Percentiles rank a stretch among this genome's conserved stretches.
These are phyloP conservation scores for Dacryopinax spathularia DNA, from an alignment of 768 basidiomycete genomes.

Conservation along the genomic window DNA sequence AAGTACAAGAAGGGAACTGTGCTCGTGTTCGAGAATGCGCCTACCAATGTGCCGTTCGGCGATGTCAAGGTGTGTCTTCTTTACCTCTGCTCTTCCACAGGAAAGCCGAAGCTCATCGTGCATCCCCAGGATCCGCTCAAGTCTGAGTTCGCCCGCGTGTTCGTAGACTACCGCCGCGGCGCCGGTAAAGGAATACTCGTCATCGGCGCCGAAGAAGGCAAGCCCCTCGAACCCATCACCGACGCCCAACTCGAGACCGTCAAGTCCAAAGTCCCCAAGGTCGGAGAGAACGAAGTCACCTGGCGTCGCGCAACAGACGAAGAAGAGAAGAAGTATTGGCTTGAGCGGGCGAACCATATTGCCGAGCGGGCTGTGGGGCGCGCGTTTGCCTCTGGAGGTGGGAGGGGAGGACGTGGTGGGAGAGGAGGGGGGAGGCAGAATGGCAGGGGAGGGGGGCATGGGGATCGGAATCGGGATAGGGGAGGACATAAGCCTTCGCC, in stretches of 20 bases:
- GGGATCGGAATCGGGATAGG: constrained; percentile 2
- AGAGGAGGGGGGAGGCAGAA: constrained; percentile 12
- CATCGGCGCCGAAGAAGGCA: constrained; percentile 26
- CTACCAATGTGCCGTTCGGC: constrained; percentile 45
- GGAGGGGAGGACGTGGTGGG: constrained; percentile 12
- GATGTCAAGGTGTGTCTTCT: constrained; percentile 36
- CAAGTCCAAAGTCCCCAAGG: constrained; percentile 23
- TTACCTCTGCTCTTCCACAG: constrained; percentile 5
- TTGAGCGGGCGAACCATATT: constrained; percentile 16
- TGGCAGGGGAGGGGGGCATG: constrained; percentile 8
- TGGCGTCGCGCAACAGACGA: constrained; percentile 31
- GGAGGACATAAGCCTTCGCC: too few species aligned
- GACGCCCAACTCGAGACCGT: constrained; percentile 58
- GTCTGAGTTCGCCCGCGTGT: constrained; percentile 35
- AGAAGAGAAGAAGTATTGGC: constrained; percentile 16
- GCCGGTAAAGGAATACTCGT: constrained; percentile 36
- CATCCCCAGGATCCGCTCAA: constrained; percentile 36
- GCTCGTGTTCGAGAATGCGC: constrained; percentile 44
- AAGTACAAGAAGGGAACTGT: constrained; percentile 39
- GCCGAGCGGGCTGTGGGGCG: constrained; percentile 14
- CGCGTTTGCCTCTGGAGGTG: constrained; percentile 11
- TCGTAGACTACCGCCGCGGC: constrained; percentile 35
- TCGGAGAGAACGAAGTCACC: constrained; percentile 38
- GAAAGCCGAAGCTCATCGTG: too few species aligned
- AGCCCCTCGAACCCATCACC: constrained; percentile 36